phyloP scores from a whole-genome alignment of 176 grass and related monocot species.

The Triticum timopheevii region DNA sequence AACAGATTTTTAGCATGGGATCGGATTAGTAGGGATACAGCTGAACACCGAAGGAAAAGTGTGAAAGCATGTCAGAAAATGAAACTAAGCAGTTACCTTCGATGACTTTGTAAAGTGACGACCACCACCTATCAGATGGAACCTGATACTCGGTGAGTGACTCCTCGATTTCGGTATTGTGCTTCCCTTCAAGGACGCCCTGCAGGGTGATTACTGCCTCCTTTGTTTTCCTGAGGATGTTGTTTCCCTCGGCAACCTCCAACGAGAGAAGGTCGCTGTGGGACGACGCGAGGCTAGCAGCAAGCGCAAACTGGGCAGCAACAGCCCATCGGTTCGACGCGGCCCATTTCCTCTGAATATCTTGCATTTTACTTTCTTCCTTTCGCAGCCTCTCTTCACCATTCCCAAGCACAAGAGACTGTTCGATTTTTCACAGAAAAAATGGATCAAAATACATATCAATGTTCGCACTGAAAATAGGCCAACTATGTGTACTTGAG shows the following conservation, averaged over 20 bases:
- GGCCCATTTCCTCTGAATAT: constrained; percentile 80
- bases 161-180: constrained; percentile 78
- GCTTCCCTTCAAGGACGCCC: constrained; percentile 84
- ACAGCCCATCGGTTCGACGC: constrained; percentile 90
- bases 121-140: constrained; percentile 89
- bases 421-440: constrained; percentile 42
- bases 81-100: constrained; percentile 61
- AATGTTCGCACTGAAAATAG: not conserved
- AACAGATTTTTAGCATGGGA: not conserved
- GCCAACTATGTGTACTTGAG: not conserved
- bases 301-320: constrained; percentile 79
- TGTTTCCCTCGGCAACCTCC: constrained; percentile 63
- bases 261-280: constrained; percentile 77
- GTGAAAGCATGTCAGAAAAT: not conserved
- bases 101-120: constrained; percentile 90
- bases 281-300: constrained; percentile 72
- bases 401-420: constrained; percentile 72
- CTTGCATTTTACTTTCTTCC: constrained; percentile 69
- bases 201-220: constrained; percentile 95
- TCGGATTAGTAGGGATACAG: not conserved
- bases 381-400: constrained; percentile 58
- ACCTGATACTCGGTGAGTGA: constrained; percentile 63
- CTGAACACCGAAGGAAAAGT: not conserved
- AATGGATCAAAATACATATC: constrained; percentile 31
- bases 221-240: constrained; percentile 83